These are phyloP conservation scores for Corinectria fuckeliana DNA, from an alignment of 2,329 filamentous ascomycete species.

Conservation along the genomic window DNA sequence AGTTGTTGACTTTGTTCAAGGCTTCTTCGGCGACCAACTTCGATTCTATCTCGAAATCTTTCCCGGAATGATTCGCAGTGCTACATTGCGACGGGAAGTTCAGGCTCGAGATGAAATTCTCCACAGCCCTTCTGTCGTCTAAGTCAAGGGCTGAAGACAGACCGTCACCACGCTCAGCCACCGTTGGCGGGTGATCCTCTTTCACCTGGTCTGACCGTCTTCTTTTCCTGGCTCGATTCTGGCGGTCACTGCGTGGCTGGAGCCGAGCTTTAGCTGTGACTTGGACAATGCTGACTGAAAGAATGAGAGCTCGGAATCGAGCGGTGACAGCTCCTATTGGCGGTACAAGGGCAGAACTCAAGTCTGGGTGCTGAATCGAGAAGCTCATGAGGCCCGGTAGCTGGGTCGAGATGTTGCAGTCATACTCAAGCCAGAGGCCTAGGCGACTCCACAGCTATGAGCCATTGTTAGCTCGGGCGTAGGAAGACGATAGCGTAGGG, in stretches of 20 bases:
- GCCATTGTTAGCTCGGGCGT: neutral
- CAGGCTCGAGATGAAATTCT: conserved; percentile 38
- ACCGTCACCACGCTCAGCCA: conserved; percentile 1
- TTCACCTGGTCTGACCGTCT: conserved; percentile 4
- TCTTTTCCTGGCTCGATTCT: conserved; percentile 16
- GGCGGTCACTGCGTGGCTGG: neutral
- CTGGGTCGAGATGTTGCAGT: conserved; percentile 5
- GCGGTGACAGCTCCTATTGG: conserved; percentile 36
- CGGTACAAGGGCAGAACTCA: conserved; percentile 40
- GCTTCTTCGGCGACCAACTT: neutral
- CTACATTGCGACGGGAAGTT: conserved; percentile 10
- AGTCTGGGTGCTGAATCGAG: conserved; percentile 46
- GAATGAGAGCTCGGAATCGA: conserved; percentile 37
- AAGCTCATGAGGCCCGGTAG: conserved; percentile 37
- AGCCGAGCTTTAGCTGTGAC: conserved; percentile 1
- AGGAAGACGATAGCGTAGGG: no score
- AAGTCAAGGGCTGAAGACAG: conserved; percentile 25
- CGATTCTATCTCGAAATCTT: neutral
- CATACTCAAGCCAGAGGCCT: conserved; percentile 37
- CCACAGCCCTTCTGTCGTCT: conserved; percentile 39
- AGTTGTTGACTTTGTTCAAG: conserved; percentile 15
- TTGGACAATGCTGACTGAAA: conserved; percentile 34
- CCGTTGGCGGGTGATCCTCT: neutral
- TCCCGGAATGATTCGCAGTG: neutral
- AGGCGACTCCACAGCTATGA: conserved; percentile 43